Evolutionary conservation across 805 yeast genomes (phyloP), one percentile per base, ranked within the genome.

Genomic region (Schwanniomyces occidentalis): DNA sequence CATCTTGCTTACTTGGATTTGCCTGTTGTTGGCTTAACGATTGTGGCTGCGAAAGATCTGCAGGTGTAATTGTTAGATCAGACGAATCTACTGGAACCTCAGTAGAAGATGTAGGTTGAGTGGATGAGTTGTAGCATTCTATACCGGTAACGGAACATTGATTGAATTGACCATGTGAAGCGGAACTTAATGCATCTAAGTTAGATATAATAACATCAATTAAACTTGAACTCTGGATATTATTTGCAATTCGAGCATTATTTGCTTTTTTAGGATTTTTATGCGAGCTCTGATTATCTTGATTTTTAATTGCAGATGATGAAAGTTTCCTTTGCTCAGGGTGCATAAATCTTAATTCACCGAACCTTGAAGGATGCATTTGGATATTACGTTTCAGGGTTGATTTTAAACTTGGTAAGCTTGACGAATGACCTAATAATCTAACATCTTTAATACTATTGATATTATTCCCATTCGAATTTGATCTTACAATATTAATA

Each of bases 401-500:
- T n/a, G 46, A 26, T 27, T 46, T 52, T 24, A 54, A 38, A 38
- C 51, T 50, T n/a, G 60, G 56, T 23, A 54, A 41, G 34, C 58
- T 52, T 9, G 56, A 51, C 7, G 60, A 54, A 38, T 54, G 60
- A 2, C 54, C 60, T 21, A 54, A 41, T 8, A 35, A 23, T 13
- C 47, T 31, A 6, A 22, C 31, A 4, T 43, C 46, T 27, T 43
- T 38, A 15, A 32, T 31, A 22, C 25, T 21, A 16, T 23, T 33
- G 16, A 29, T 33, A 18, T 24, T 30, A 18, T 19, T 26, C 8
- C 28, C 24, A 25, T 15, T 29, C 21, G 43, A 23, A 18, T 41
- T 44, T 6, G 56, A 36, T 33, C 51, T 44, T n/a, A 45, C 31
- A 16, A 45, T 26, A 27, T 52, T 47, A 7, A 52, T 41, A 38